Evolutionary conservation across 2,329 filamentous ascomycete genomes (phyloP).

Genomic region (Diaporthe longicolla): DNA sequence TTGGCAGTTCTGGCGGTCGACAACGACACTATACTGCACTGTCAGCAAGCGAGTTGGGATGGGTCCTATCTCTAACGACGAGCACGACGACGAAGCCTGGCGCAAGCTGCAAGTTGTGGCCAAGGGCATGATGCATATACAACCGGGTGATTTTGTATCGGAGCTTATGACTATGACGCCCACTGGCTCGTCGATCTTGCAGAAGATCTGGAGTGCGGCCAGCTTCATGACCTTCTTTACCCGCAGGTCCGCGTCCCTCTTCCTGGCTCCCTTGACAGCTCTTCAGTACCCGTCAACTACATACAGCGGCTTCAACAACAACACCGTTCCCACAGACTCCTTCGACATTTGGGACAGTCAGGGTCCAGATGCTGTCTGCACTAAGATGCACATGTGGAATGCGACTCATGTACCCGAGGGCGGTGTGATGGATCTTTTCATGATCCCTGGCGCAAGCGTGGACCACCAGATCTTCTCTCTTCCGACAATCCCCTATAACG

Average conservation of each 20-base stretch:
- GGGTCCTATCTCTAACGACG: conserved; percentile 45
- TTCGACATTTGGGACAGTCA: conserved; percentile 56
- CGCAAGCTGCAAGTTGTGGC: conserved; percentile 63
- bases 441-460: conserved; percentile 74
- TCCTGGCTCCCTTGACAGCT: conserved; percentile 67
- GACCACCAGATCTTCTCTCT: conserved; percentile 75
- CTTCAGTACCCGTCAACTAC: conserved; percentile 68
- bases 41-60: conserved; percentile 59
- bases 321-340: conserved; percentile 60
- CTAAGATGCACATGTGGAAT: conserved; percentile 71
- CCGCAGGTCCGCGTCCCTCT: conserved; percentile 64
- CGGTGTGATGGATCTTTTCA: conserved; percentile 65
- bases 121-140: conserved; percentile 71
- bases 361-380: conserved; percentile 55
- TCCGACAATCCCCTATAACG: conserved; percentile 74
- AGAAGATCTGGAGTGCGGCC: conserved; percentile 60
- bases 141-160: conserved; percentile 66
- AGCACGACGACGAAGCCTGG: conserved; percentile 56
- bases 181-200: conserved; percentile 61
- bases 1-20: conserved; percentile 71
- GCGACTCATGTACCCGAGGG: conserved; percentile 55
- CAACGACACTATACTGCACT: conserved; percentile 73
- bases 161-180: conserved; percentile 68
- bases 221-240: conserved; percentile 71
- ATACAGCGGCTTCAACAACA: conserved; percentile 67